Base-by-base conservation (phyloP, 1,284 basidiomycete genomes). In the Tremellales sp. region DNA sequence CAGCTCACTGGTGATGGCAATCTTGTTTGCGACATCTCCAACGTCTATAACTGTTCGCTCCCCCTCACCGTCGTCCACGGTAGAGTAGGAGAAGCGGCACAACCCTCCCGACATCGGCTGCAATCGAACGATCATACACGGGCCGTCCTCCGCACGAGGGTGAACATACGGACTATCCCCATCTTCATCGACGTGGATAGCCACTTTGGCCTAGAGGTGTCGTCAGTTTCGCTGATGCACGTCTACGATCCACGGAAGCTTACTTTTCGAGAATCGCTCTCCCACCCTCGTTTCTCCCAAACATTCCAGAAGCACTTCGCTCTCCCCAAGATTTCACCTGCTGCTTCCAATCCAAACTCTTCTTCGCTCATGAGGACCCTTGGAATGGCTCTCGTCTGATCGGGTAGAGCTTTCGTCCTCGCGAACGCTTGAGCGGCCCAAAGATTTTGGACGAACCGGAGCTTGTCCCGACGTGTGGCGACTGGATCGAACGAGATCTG, bases 301-400 rank as follows among this genome's bases (percentile, higher is more conserved):
- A 93, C 78, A 58, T 91, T 88, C 74, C 83, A 92, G 66, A 84
- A 91, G 9, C 86, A 83, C 51, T 81, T 79, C n/a, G 86, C 87
- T 33, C 60, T 43, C 13, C 48, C 18, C 82, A 86, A 39, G 75
- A 70, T 54, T 76, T 80, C 34, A 36, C 76, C 76, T 47, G 79
- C 77, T 26, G 74, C 77, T 62, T 86, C 85, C 3, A 89, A 81
- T 63, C 86, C 83, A 50, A 77, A 74, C 56, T 91, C 88, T 14
- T 85, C 80, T 2, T 51, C 42, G 2, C 47, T n/a, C 78, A 79
- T 55, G 75, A 78, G 21, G 81, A 75, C 34, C 80, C 80, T 28
- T 24, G 65, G 58, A 7, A 87, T 82, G 79, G 48, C 42, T 34
- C 53, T 37, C 28, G 53, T 18, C 54, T 63, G 37, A 36, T 53